phyloP scores from a whole-genome alignment of 2,329 filamentous ascomycete genomes.

The Cladophialophora exuberans region DNA sequence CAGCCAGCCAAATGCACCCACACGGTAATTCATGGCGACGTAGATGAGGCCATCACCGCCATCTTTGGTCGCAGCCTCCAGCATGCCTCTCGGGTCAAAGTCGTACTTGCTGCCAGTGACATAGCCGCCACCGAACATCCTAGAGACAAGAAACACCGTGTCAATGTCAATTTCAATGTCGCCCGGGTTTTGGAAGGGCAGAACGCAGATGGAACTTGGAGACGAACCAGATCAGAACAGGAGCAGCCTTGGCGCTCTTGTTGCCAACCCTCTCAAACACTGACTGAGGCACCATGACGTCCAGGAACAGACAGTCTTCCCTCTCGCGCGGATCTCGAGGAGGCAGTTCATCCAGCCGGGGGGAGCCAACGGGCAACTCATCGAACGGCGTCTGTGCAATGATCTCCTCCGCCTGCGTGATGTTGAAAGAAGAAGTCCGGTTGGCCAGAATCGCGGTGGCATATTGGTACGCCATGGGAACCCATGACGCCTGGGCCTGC shows the following conservation, averaged over 20 bases:
- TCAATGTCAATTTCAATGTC: too few species aligned
- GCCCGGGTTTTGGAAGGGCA: too few species aligned
- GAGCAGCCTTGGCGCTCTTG: constrained; percentile 37
- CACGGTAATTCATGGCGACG: constrained; percentile 52
- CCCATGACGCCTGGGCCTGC: too few species aligned
- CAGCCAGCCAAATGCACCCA: constrained; percentile 55
- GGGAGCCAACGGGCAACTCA: constrained; percentile 12
- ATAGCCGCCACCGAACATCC: constrained; percentile 55
- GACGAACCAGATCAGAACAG: too few species aligned
- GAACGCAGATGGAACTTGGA: too few species aligned
- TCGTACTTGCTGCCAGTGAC: constrained; percentile 45
- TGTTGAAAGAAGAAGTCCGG: constrained; percentile 15
- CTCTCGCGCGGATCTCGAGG: constrained; percentile 38
- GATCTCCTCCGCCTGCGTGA: too few species aligned
- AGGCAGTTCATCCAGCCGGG: constrained; percentile 1
- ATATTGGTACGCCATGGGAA: constrained; percentile 7
- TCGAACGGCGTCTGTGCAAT: too few species aligned
- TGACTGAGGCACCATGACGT: constrained; percentile 40
- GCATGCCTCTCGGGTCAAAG: too few species aligned
- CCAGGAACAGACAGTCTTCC: constrained; percentile 44
- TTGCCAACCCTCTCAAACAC: constrained; percentile 36
- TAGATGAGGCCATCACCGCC: constrained; percentile 48
- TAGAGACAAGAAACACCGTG: constrained; percentile 33
- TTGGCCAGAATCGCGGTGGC: constrained; percentile 13
- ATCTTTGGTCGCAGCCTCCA: too few species aligned